Evolutionary conservation across 305 asterid genomes (phyloP).

Genomic region (Fraxinus dipetala): DNA sequence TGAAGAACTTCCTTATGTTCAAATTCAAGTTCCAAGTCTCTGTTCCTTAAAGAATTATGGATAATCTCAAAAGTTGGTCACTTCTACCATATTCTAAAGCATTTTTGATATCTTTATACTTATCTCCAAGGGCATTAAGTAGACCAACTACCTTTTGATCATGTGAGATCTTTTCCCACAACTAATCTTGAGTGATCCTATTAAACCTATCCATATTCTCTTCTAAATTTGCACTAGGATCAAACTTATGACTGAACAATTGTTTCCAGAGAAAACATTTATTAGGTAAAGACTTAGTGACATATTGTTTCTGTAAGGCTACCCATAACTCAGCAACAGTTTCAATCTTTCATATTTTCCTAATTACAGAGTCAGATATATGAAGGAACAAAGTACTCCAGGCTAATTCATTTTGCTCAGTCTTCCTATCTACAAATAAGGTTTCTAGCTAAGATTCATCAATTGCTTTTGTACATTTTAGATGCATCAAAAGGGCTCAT

Average conservation of each 20-base stretch:
- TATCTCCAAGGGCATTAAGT: too few species aligned
- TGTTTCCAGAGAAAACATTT: neutral
- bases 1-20: neutral
- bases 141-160: too few species aligned
- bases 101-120: too few species aligned
- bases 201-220: neutral
- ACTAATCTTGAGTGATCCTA: neutral
- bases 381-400: neutral
- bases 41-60: neutral
- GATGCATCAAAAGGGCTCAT: neutral
- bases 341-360: neutral
- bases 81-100: neutral
- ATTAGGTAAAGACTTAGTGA: neutral
- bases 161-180: too few species aligned
- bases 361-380: neutral
- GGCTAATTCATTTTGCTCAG: neutral
- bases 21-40: neutral
- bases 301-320: neutral
- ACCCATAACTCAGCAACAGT: neutral
- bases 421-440: neutral
- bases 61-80: neutral
- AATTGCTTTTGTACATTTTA: neutral
- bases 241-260: neutral
- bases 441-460: neutral
- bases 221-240: neutral